phyloP scores from a whole-genome alignment of 306 rosid genomes.

The Dryas alaskensis region DNA sequence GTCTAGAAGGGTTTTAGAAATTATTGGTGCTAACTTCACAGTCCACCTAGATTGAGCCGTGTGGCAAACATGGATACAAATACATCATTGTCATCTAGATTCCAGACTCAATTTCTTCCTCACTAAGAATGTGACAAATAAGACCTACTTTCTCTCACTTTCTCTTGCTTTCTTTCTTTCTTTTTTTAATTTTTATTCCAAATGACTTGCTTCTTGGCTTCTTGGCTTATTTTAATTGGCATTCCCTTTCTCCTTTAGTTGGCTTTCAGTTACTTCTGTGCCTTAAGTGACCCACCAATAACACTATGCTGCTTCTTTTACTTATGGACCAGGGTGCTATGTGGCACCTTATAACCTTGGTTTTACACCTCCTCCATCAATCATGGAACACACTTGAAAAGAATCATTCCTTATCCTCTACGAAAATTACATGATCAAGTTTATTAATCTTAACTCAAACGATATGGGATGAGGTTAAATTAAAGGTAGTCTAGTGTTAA shows the following conservation, averaged over 20 bases:
- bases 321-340: not conserved
- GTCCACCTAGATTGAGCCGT: not conserved
- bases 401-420: not conserved
- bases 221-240: not conserved
- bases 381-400: not conserved
- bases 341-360: not conserved
- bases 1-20: not conserved
- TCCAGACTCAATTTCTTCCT: slow-evolving; percentile 20
- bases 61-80: slow-evolving; percentile 5
- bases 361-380: not conserved
- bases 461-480: too few relatives aligned
- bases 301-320: not conserved
- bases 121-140: slow-evolving; percentile 26
- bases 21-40: not conserved
- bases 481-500: too few relatives aligned
- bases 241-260: not conserved
- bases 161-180: not conserved
- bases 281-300: not conserved
- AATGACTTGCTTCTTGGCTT: not conserved
- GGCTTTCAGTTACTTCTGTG: not conserved
- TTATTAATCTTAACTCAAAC: too few relatives aligned
- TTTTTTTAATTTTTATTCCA: not conserved
- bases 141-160: slow-evolving; percentile 15
- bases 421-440: too few relatives aligned
- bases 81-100: slow-evolving; percentile 9